Percentiles rank a stretch among this genome's conserved stretches.
phyloP scores from a whole-genome alignment of 2,329 filamentous ascomycete species.

The Sordariomycetes sp. region DNA sequence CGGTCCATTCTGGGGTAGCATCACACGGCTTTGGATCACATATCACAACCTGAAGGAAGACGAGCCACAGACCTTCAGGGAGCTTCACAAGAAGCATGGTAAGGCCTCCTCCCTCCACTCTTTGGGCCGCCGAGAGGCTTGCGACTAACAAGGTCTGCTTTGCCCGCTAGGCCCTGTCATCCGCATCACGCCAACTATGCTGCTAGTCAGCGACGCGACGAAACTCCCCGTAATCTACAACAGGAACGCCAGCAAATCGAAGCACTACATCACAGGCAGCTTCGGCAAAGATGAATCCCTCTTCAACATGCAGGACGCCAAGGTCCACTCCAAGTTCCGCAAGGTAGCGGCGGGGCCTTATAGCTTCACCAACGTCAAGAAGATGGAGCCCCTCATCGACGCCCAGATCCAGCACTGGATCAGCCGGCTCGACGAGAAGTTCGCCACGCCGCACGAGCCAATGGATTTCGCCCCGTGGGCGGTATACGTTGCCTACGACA shows the following conservation, averaged over 20 bases:
- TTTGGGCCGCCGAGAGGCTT: background rate
- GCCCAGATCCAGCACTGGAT: conserved; percentile 35
- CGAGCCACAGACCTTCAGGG: conserved; percentile 25
- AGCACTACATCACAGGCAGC: conserved; percentile 43
- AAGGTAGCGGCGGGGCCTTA: conserved; percentile 42
- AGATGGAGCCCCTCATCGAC: conserved; percentile 44
- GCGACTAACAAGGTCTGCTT: background rate
- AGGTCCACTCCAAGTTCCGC: conserved; percentile 34
- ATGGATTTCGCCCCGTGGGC: conserved; percentile 45
- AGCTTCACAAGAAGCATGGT: conserved; percentile 34
- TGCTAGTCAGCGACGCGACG: conserved; percentile 36
- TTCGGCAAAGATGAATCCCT: conserved; percentile 40
- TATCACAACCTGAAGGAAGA: conserved; percentile 34
- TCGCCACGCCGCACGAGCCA: conserved; percentile 24
- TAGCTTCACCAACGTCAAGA: conserved; percentile 40
- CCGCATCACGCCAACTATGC: conserved; percentile 36
- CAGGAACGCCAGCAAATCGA: conserved; percentile 39
- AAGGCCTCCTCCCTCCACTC: conserved; percentile 2
- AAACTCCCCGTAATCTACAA: conserved; percentile 43
- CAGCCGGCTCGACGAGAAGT: conserved; percentile 27
- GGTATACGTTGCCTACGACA: conserved; percentile 42
- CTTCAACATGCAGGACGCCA: conserved; percentile 43
- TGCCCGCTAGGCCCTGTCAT: conserved; percentile 30
- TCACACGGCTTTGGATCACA: conserved; percentile 39
- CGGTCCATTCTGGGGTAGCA: conserved; percentile 38